Evolutionary conservation across 176 grass and related monocot genomes (phyloP).

Genomic region (Carex cristatella): DNA sequence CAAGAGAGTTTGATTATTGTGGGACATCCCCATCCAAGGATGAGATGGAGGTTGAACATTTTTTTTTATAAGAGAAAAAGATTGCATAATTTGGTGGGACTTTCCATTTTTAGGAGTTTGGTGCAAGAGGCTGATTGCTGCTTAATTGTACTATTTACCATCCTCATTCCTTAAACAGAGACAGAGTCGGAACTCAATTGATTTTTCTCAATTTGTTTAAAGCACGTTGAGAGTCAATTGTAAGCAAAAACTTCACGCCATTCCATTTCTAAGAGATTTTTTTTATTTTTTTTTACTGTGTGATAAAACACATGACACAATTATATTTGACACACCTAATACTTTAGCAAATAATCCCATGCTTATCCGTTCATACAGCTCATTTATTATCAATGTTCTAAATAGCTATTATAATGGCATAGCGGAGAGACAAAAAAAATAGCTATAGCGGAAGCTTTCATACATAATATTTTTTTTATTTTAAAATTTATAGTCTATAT

Average conservation of each 20-base stretch:
- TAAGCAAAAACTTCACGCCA: background rate
- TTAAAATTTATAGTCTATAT: no score
- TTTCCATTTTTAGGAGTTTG: background rate
- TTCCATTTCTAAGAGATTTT: background rate
- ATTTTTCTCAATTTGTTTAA: background rate
- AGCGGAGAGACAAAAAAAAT: no score
- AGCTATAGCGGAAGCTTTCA: no score
- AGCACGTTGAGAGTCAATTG: background rate
- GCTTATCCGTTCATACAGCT: background rate
- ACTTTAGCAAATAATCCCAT: background rate
- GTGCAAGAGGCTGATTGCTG: background rate
- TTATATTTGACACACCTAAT: background rate
- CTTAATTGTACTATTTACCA: slow-evolving; percentile 1
- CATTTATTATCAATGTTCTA: background rate
- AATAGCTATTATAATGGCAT: no score
- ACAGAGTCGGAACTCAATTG: background rate
- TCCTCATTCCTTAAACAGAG: background rate
- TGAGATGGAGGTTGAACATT: background rate
- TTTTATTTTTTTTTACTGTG: no score
- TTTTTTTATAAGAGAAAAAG: background rate
- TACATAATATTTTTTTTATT: no score
- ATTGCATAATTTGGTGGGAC: background rate
- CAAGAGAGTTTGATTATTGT: background rate
- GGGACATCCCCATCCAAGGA: background rate
- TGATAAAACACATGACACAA: background rate